Percentiles rank a stretch among this genome's conserved stretches.
Evolutionary conservation across 1,139 yeast species (phyloP).

Genomic region (Kodamaea sp.): DNA sequence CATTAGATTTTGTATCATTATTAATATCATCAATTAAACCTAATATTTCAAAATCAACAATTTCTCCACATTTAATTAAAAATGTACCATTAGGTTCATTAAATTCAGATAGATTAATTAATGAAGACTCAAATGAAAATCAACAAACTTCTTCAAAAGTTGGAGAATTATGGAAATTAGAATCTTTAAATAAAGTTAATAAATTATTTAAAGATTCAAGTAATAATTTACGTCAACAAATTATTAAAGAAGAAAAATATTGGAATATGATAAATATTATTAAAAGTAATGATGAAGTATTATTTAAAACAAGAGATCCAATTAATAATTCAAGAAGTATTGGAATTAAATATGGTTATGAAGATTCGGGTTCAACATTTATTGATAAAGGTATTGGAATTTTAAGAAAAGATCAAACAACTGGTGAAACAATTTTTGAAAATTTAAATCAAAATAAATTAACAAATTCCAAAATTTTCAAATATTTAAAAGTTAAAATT

Average conservation of each 20-base stretch:
- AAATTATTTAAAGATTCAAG: conserved; percentile 51
- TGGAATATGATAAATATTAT: conserved; percentile 64
- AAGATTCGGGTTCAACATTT: conserved; percentile 78
- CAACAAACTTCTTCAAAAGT: conserved; percentile 37
- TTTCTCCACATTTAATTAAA: conserved; percentile 82
- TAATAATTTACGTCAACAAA: conserved; percentile 49
- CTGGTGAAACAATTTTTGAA: conserved; percentile 34
- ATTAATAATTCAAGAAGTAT: conserved; percentile 46
- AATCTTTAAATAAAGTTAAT: conserved; percentile 59
- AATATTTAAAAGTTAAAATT: conserved; percentile 51
- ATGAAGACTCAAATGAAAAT: conserved; percentile 20
- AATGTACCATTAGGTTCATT: conserved; percentile 78
- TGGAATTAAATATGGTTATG: conserved; percentile 86
- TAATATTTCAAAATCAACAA: conserved; percentile 78
- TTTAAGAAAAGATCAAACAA: conserved; percentile 39
- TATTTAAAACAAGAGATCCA: conserved; percentile 64
- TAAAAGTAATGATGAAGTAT: conserved; percentile 58
- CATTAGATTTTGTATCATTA: conserved; percentile 82
- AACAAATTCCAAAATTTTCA: conserved; percentile 28
- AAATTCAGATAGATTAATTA: conserved; percentile 56
- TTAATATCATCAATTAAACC: conserved; percentile 80
- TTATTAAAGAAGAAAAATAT: conserved; percentile 61
- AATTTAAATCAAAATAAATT: conserved; percentile 24
- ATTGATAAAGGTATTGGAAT: conserved; percentile 73
- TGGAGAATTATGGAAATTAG: conserved; percentile 85